Base-by-base conservation (phyloP, 116 monocot species). In the Iris pallida region DNA sequence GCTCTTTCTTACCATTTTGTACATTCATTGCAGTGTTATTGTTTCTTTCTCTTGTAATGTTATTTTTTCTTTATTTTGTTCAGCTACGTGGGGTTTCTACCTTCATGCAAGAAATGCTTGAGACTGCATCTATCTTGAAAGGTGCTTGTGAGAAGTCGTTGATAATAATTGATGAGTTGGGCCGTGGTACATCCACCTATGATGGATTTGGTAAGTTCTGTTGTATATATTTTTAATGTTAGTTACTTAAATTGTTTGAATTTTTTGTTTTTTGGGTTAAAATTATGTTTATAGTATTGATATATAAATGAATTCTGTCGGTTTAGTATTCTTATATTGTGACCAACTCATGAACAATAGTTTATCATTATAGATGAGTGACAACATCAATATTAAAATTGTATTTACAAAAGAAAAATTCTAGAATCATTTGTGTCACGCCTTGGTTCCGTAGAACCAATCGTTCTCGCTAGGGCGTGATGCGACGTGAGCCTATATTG, bases 81-180 rank as follows among this genome's bases (percentile, higher is more conserved):
- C 85, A 97, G 97, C 97, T 97, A 8, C 87, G 87, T 69, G 97
- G 97, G 53, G 89, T 97, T 65, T 97, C 97, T 58, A 97, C 92
- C 56, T 97, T 97, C 70, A 97, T 97, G 97, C 97, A 97, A 79
- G 97, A 97, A 82, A 97, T 97, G 97, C 90, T 97, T 78, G 97
- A 97, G 83, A 97, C 97, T 69, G 86, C 92, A 66, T 92, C 97
- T 12, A 97, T 97, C 68, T 81, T 97, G 60, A 97, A 87, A 67
- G 92, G 92, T 17, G 97, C 97, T 20, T 79, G 85, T 30, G 80
- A 85, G 63, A 97, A 87, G 48, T 97, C 97, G 14, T 68, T 97
- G 8, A 70, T 97, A 55, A 92, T 97, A 61, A 87, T 97, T 66
- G 97, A 97, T 78, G 97, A 97, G 66, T 71, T 97, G 74, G 97